Evolutionary conservation across 805 yeast genomes (phyloP), one percentile per base, ranked within the genome.

Genomic region (Kluyveromyces lactis): DNA sequence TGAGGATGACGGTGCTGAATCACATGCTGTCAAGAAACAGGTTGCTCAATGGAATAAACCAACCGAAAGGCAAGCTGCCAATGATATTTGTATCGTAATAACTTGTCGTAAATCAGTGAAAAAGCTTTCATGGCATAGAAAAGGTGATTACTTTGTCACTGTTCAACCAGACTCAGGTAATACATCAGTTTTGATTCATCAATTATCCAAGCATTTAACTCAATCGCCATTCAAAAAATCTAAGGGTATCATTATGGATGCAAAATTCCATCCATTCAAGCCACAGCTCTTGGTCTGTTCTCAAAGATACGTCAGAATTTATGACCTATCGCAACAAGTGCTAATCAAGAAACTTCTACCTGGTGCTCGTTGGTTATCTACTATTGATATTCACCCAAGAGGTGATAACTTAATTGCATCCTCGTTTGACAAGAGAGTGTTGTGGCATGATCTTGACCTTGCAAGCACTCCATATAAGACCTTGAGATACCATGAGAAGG

Each of bases 391-490:
- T 38, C 97, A 92, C 62, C 97, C 97, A 42, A 73, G 94, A 48
- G 98, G 98, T 41, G 97, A 92, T 61, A 89, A 92, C 55, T 77
- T 92, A 39, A 65, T 92, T 46, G 95, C 95, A 11, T 84, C 90
- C 6, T 86, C 97, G 2, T 92, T 76, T 61, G 98, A 92, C 63
- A 87, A 89, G 71, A 75, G 97, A 50, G 94, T 92, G 4, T 72
- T 89, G 49, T 92, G 98, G 98, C 97, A 90, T 56, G 98, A 92
- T 70, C 67, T 90, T 56, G 98, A 92, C 62, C 71, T 94, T 46
- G 71, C 84, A 33, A 69, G 74, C 41, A 86, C 95, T 36, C 98
- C 98, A 23, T 92, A 87, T 69, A 92, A 94, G 70, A 90, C 95
- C 0, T 71, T 92, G 55, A 75, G 98, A 60, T 92, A 89, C 65